phyloP scores from a whole-genome alignment of 768 basidiomycete genomes.

The Psilocybe subaeruginosa region DNA sequence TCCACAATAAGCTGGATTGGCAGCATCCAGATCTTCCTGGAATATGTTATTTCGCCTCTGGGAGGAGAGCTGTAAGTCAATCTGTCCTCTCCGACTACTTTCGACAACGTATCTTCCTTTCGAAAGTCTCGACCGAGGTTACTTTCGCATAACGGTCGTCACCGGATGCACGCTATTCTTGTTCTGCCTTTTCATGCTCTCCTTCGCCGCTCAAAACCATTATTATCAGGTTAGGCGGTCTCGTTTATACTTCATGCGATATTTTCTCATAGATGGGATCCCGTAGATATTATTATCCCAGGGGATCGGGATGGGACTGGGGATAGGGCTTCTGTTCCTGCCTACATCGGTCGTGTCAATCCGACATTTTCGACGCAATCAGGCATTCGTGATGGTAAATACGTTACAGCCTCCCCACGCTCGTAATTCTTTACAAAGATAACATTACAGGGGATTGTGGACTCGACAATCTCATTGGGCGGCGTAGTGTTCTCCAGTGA shows the following conservation, averaged over 20 bases:
- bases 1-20: conserved; percentile 44
- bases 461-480: conserved; percentile 41
- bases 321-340: conserved; percentile 11
- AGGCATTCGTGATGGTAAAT: conserved; percentile 30
- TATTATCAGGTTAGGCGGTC: conserved; percentile 1
- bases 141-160: conserved; percentile 33
- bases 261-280: neutral
- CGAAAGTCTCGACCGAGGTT: conserved; percentile 38
- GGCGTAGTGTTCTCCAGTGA: conserved; percentile 34
- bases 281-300: conserved; percentile 12
- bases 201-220: conserved; percentile 1
- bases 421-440: neutral
- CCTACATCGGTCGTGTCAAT: conserved; percentile 8
- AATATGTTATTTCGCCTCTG: conserved; percentile 36
- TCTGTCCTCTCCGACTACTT: neutral
- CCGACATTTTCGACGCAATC: conserved; percentile 29
- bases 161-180: conserved; percentile 20
- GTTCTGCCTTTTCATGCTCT: conserved; percentile 17
- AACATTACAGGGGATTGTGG: conserved; percentile 24
- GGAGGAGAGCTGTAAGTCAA: conserved; percentile 34
- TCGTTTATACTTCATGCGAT: neutral
- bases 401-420: neutral
- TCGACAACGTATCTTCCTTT: neutral
- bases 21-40: conserved; percentile 44
- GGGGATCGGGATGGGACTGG: conserved; percentile 14